Percentiles rank a stretch among this genome's conserved stretches.
Evolutionary conservation across 352 stramenopile species (phyloP).

Genomic region (Globisporangium solare): DNA sequence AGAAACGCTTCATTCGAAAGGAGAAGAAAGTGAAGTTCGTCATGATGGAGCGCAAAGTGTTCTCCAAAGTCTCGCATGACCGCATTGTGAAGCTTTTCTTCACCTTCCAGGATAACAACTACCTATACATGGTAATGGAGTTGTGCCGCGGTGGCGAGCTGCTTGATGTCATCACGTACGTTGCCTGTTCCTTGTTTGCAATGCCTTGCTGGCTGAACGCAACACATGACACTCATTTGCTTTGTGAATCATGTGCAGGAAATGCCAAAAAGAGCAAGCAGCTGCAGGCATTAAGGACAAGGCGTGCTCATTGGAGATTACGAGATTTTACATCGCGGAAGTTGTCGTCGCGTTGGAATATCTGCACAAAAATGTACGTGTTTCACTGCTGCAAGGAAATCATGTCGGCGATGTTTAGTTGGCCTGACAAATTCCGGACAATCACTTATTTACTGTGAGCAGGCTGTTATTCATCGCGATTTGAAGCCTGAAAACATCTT

Average conservation of each 20-base stretch:
- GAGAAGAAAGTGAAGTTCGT: conserved; percentile 91
- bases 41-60: conserved; percentile 90
- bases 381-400: not conserved
- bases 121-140: conserved; percentile 91
- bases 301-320: conserved; percentile 78
- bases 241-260: conserved; percentile 24
- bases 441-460: not conserved
- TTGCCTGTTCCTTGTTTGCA: conserved; percentile 6
- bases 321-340: conserved; percentile 93
- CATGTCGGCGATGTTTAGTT: not conserved
- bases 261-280: conserved; percentile 66
- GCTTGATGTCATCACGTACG: conserved; percentile 84
- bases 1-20: conserved; percentile 88
- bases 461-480: conserved; percentile 95
- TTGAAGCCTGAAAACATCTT: conserved; percentile 92
- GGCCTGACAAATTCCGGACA: conserved; percentile 1
- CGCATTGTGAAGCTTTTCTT: conserved; percentile 89
- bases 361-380: conserved; percentile 80
- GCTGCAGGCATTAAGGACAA: conserved; percentile 51
- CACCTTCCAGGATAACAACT: conserved; percentile 87
- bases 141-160: conserved; percentile 82
- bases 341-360: conserved; percentile 93
- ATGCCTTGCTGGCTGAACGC: not conserved
- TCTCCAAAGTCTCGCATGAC: conserved; percentile 85
- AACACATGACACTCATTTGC: not conserved